phyloP scores from a whole-genome alignment of 2,329 filamentous ascomycete genomes.

The Pestalotiopsis sp. region DNA sequence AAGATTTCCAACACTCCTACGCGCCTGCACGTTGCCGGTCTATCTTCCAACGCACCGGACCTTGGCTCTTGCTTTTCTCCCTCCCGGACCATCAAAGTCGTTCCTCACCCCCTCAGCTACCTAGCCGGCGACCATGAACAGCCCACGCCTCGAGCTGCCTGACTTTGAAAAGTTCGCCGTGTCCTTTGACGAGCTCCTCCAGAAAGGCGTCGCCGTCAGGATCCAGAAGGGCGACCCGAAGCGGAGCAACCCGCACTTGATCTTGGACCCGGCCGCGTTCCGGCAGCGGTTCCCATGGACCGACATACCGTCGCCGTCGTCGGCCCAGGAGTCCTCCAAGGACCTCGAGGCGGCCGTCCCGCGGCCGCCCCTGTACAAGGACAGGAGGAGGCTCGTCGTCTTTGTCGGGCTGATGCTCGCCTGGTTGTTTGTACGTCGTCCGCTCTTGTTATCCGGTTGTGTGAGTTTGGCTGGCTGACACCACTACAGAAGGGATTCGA shows the following conservation, averaged over 20 bases:
- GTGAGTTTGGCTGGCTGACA: background rate
- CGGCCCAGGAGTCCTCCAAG: background rate
- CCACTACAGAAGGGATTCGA: slow-evolving; percentile 13
- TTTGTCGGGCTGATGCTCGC: slow-evolving; percentile 12
- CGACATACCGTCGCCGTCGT: slow-evolving; percentile 5
- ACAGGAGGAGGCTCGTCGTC: slow-evolving; percentile 6
- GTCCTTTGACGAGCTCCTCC: background rate
- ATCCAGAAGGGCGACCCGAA: background rate
- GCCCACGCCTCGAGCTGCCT: background rate
- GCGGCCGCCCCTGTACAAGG: slow-evolving; percentile 8
- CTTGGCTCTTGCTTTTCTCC: background rate
- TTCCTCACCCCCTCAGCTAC: background rate
- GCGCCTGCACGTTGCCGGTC: background rate
- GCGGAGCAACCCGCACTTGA: background rate
- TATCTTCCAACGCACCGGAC: background rate
- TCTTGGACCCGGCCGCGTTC: background rate
- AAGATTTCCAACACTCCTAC: background rate
- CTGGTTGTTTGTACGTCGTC: slow-evolving; percentile 14
- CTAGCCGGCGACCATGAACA: background rate
- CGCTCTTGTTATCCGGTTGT: background rate
- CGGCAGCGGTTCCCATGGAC: background rate
- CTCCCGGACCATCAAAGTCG: background rate
- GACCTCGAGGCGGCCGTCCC: background rate
- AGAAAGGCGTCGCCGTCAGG: background rate
- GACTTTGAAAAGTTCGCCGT: background rate